Evolutionary conservation across 441 rosid species (phyloP).

Genomic region (Raphanus hybrid): DNA sequence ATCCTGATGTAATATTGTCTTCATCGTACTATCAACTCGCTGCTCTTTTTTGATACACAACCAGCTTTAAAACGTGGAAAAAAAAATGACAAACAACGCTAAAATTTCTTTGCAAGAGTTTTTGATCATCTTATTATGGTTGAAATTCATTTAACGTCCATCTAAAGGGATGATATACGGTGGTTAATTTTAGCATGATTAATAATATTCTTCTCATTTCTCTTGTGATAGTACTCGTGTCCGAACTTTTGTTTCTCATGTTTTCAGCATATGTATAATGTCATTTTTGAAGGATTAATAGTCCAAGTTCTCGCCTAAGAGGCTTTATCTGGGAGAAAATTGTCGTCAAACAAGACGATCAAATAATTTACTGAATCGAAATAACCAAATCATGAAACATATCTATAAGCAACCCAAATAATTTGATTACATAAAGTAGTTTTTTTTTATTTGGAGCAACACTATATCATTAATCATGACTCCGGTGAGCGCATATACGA

Average conservation of each 20-base stretch:
- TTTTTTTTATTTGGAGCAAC: background rate
- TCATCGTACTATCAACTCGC: too few species aligned
- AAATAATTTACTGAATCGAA: background rate
- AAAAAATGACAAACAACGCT: background rate
- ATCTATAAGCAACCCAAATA: background rate
- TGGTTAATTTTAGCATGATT: conserved; percentile 2
- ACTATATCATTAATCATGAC: background rate
- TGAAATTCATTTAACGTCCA: background rate
- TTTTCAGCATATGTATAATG: background rate
- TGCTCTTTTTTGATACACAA: too few species aligned
- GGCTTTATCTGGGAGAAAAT: background rate
- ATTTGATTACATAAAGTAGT: background rate
- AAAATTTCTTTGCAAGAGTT: conserved; percentile 45
- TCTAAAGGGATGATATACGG: conserved; percentile 15
- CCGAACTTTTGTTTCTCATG: background rate
- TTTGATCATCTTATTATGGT: background rate
- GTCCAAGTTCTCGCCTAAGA: conserved; percentile 6
- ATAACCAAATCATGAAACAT: conserved; percentile 1
- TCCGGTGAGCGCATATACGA: background rate
- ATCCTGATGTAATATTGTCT: conserved; percentile 45
- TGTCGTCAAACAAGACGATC: background rate
- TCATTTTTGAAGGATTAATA: background rate
- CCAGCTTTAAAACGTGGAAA: too few species aligned
- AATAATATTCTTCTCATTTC: background rate
- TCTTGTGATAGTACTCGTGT: background rate